Conservation (phyloP, 371 early-diverging fungal species). For the Mortierella sp. region DNA sequence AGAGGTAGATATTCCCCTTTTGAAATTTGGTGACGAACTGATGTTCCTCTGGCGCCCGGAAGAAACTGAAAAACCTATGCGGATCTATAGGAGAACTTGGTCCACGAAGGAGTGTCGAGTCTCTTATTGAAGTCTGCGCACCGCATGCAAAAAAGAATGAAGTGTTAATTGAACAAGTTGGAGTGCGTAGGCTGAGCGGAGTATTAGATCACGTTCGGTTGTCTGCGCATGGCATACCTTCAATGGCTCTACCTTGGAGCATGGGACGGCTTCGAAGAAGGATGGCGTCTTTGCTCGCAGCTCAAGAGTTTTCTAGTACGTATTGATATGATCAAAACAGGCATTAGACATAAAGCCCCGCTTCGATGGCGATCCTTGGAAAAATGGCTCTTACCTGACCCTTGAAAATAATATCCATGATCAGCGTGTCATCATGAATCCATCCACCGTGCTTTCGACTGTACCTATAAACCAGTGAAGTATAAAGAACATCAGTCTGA, state of each 20-base stretch:
- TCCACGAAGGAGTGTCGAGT: slow-evolving; percentile 26
- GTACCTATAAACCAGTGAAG: slow-evolving; percentile 30
- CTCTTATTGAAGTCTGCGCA: slow-evolving; percentile 30
- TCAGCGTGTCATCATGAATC: slow-evolving; percentile 44
- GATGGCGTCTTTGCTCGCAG: slow-evolving; percentile 43
- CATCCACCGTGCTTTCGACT: slow-evolving; percentile 52
- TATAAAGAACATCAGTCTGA: no score
- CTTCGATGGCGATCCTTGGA: neutral
- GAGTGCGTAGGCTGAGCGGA: no score
- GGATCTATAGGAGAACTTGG: slow-evolving; percentile 44
- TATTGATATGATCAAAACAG: neutral
- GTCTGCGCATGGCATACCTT: slow-evolving; percentile 30
- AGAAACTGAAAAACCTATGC: slow-evolving; percentile 40
- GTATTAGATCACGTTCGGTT: neutral
- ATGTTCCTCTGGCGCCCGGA: slow-evolving; percentile 42
- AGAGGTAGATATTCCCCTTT: slow-evolving; percentile 44
- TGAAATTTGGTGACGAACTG: slow-evolving; percentile 42
- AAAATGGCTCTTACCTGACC: slow-evolving; percentile 22
- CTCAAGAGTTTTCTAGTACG: slow-evolving; percentile 34
- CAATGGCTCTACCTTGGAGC: slow-evolving; percentile 25
- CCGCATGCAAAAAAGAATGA: no score
- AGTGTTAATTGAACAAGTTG: no score
- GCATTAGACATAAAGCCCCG: neutral
- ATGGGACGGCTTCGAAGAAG: slow-evolving; percentile 28
- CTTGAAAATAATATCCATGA: slow-evolving; percentile 44